Percentiles rank a stretch among this genome's conserved stretches.
Evolutionary conservation across 176 grass and related monocot genomes (phyloP).

Genomic region (Carex pumila): DNA sequence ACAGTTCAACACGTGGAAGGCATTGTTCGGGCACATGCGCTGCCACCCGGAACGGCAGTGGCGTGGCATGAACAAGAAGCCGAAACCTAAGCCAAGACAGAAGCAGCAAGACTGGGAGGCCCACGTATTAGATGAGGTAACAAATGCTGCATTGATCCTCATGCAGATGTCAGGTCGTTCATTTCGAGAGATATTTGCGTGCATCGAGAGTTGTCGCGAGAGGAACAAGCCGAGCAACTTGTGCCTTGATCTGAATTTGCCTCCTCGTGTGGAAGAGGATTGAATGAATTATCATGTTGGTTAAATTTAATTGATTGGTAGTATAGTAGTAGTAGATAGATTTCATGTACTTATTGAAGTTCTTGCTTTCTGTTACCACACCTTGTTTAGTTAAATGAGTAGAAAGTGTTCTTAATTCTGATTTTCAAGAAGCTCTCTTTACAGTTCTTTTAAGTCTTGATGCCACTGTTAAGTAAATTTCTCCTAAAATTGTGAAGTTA

Average conservation of each 20-base stretch:
- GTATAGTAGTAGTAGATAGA: background rate
- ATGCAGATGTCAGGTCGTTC: conserved; percentile 3
- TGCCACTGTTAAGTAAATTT: background rate
- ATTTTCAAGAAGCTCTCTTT: background rate
- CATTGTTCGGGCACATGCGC: conserved; percentile 46
- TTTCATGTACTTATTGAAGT: background rate
- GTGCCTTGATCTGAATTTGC: background rate
- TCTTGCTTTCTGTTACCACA: background rate
- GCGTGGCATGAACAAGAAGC: conserved; percentile 38
- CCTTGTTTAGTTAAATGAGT: background rate
- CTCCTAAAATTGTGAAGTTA: background rate
- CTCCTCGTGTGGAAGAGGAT: background rate
- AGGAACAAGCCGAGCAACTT: background rate
- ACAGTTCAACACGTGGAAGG: conserved; percentile 36
- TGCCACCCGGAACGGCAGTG: conserved; percentile 45
- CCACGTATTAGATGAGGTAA: background rate
- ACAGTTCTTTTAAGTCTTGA: background rate
- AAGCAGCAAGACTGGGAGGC: too few relatives aligned
- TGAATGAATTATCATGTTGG: background rate
- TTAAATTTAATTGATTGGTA: background rate
- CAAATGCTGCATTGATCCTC: background rate
- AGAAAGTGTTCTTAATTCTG: background rate
- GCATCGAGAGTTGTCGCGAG: background rate
- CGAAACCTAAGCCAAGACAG: background rate
- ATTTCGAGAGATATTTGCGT: background rate